Conservation (phyloP, 768 basidiomycete genomes). For the Phlegmacium glaucopus region DNA sequence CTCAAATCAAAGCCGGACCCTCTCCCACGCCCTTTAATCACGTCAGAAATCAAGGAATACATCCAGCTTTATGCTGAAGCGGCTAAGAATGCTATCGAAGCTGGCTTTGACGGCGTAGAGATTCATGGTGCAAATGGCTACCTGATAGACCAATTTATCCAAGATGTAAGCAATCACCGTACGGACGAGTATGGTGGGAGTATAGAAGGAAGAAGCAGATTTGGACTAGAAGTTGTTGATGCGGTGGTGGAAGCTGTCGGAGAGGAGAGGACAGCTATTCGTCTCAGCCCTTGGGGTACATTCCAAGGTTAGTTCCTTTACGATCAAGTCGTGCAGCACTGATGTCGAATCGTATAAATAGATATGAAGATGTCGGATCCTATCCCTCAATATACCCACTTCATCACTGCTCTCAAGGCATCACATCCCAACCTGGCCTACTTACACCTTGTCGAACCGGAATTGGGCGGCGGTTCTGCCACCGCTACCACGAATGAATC, state of each 20-base stretch:
- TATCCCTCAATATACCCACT: conserved; percentile 48
- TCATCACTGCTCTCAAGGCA: conserved; percentile 37
- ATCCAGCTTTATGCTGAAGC: conserved; percentile 48
- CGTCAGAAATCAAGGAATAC: conserved; percentile 47
- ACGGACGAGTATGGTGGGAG: conserved; percentile 69
- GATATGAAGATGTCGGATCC: conserved; percentile 56
- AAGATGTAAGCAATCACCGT: conserved; percentile 51
- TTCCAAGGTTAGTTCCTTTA: conserved; percentile 30
- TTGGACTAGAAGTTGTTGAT: conserved; percentile 51
- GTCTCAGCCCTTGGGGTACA: conserved; percentile 54
- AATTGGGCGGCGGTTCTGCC: conserved; percentile 16
- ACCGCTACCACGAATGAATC: conserved; percentile 16
- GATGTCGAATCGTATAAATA: conserved; percentile 13
- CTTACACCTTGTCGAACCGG: conserved; percentile 49
- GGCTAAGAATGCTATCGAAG: conserved; percentile 52
- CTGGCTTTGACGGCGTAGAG: conserved; percentile 68
- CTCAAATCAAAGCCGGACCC: conserved; percentile 13
- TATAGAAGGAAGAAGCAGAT: conserved; percentile 55
- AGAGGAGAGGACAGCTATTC: conserved; percentile 46
- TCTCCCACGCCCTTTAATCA: conserved; percentile 40
- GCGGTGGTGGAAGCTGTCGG: conserved; percentile 53
- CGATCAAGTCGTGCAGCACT: conserved; percentile 11
- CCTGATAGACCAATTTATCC: conserved; percentile 60
- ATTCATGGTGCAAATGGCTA: conserved; percentile 46
- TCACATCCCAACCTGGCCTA: conserved; percentile 46